These are phyloP conservation scores for Grammothele lineata DNA, from an alignment of 768 basidiomycete species.

Conservation along the genomic window DNA sequence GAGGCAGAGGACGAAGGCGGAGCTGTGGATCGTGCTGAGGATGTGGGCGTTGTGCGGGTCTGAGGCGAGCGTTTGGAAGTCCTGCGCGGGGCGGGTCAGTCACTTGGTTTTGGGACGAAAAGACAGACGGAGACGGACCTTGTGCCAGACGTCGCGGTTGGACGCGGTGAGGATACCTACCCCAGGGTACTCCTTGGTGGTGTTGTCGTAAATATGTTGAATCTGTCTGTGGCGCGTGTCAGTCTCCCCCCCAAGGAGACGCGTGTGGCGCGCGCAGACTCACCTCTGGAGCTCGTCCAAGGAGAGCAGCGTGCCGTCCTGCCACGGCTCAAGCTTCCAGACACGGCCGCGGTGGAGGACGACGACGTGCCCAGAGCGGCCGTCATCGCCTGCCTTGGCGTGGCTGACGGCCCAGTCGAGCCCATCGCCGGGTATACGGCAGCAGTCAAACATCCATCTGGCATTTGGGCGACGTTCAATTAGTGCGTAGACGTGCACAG, in stretches of 20 bases:
- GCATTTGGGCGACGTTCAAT: neutral
- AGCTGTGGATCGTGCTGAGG: slow-evolving; percentile 72
- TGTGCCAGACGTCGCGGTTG: slow-evolving; percentile 86
- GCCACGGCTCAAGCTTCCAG: slow-evolving; percentile 71
- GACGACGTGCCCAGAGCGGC: slow-evolving; percentile 73
- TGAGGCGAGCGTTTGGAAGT: slow-evolving; percentile 56
- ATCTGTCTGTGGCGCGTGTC: slow-evolving; percentile 48
- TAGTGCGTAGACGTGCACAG: too few species aligned
- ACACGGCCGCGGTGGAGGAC: slow-evolving; percentile 81
- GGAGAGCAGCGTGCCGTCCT: slow-evolving; percentile 54
- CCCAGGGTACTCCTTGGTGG: slow-evolving; percentile 58
- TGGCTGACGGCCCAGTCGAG: slow-evolving; percentile 59
- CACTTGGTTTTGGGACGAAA: neutral
- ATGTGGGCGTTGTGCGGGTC: slow-evolving; percentile 60
- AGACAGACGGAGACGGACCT: slow-evolving; percentile 45
- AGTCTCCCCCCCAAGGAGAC: neutral
- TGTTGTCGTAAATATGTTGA: slow-evolving; percentile 64
- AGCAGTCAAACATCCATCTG: slow-evolving; percentile 94
- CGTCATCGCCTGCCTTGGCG: slow-evolving; percentile 50
- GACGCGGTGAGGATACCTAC: slow-evolving; percentile 76
- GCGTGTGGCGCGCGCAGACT: slow-evolving; percentile 8
- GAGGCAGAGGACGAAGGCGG: slow-evolving; percentile 81
- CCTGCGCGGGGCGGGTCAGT: slow-evolving; percentile 33
- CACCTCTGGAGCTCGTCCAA: slow-evolving; percentile 64
- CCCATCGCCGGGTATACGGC: slow-evolving; percentile 68